A percentile compares a stretch with the other conserved stretches of the same genome.
Conservation (phyloP, 805 yeast genomes). For the Cyberlindnera mycetangii region DNA sequence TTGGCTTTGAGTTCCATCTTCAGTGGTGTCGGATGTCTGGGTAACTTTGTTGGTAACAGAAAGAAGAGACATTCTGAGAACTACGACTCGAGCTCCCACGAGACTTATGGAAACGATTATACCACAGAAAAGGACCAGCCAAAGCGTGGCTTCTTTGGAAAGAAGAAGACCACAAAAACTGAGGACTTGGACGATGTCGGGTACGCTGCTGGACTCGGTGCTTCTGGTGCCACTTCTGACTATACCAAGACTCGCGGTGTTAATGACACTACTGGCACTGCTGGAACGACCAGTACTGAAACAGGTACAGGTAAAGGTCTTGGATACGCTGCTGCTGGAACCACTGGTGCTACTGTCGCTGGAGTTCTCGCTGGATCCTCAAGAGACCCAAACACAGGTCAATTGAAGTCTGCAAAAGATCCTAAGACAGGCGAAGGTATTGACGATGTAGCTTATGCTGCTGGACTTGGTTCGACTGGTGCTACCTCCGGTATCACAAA, state of each 20-base stretch:
- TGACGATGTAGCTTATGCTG: constrained; percentile 13
- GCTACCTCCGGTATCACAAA: constrained; percentile 7
- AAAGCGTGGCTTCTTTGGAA: constrained; percentile 17
- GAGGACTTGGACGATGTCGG: constrained; percentile 17
- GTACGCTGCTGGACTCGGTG: constrained; percentile 15
- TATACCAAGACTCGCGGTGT: constrained; percentile 6
- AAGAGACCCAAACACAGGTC: constrained; percentile 5
- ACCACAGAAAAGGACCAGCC: constrained; percentile 17
- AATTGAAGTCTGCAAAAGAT: neutral
- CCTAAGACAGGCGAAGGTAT: constrained; percentile 3
- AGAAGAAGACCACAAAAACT: constrained; percentile 10
- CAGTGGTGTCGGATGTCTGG: constrained; percentile 23
- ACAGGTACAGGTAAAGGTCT: neutral
- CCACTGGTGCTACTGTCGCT: constrained; percentile 1
- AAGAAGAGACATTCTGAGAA: constrained; percentile 20
- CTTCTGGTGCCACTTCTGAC: constrained; percentile 16
- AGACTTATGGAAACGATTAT: constrained; percentile 29
- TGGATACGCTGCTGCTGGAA: constrained; percentile 4
- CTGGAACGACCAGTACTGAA: too few relatives aligned
- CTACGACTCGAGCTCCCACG: constrained; percentile 27
- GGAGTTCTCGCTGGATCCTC: constrained; percentile 8
- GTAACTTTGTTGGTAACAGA: constrained; percentile 11
- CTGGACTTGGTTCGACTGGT: constrained; percentile 16
- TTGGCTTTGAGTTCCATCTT: constrained; percentile 20
- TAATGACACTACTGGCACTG: neutral